Percentiles rank a stretch among this genome's conserved stretches.
These are phyloP conservation scores for Ogataea methylovora DNA, from an alignment of 805 yeast genomes.

Conservation along the genomic window DNA sequence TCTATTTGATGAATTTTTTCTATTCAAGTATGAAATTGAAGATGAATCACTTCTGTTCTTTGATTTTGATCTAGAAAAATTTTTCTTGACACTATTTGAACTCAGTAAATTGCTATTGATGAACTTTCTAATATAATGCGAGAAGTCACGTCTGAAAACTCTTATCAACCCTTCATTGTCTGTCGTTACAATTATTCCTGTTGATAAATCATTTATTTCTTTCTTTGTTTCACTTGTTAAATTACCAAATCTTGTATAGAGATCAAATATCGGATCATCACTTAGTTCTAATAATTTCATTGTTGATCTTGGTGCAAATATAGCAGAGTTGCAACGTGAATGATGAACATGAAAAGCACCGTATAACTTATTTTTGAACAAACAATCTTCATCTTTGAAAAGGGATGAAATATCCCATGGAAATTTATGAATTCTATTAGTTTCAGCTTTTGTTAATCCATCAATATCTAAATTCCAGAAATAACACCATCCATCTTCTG, in stretches of 20 bases:
- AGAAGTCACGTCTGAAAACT: conserved; percentile 75
- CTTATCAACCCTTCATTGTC: conserved; percentile 69
- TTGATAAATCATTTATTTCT: conserved; percentile 27
- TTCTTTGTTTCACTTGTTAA: conserved; percentile 7
- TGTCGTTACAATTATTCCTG: conserved; percentile 60
- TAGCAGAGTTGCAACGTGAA: conserved; percentile 64
- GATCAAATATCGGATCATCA: conserved; percentile 73
- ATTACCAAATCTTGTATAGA: conserved; percentile 21
- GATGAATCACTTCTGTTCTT: conserved; percentile 10
- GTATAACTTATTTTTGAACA: conserved; percentile 50
- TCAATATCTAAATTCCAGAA: conserved; percentile 51
- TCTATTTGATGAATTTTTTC: neutral
- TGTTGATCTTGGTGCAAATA: conserved; percentile 70
- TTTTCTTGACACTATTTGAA: neutral
- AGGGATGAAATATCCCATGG: conserved; percentile 24
- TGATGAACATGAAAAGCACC: conserved; percentile 73
- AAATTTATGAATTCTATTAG: conserved; percentile 24
- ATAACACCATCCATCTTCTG: conserved; percentile 85
- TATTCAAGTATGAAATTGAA: conserved; percentile 5
- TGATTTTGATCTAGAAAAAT: conserved; percentile 3
- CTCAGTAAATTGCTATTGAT: conserved; percentile 8
- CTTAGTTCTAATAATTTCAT: conserved; percentile 58
- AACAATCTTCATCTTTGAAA: conserved; percentile 27
- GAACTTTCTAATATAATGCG: conserved; percentile 36
- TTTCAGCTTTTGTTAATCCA: conserved; percentile 2